These are phyloP conservation scores for Arabidopsis hybrid DNA, from an alignment of 441 rosid genomes.

Conservation along the genomic window DNA sequence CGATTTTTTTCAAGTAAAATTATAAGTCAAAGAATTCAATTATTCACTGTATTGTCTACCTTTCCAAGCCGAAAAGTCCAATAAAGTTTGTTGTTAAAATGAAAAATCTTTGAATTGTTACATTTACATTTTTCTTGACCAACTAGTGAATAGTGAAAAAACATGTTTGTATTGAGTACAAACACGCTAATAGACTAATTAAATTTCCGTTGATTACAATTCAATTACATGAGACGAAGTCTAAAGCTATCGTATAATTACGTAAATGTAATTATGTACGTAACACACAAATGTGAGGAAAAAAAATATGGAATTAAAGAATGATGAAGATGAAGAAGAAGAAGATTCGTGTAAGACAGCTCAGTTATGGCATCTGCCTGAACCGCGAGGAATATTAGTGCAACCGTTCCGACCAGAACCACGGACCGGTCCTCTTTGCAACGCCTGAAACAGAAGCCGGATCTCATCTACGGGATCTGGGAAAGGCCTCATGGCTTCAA, in stretches of 20 bases:
- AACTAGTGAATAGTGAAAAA: not conserved
- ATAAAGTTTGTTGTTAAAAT: constrained; percentile 5
- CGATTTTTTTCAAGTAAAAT: constrained; percentile 18
- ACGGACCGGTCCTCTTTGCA: constrained; percentile 40
- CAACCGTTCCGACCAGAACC: constrained; percentile 44
- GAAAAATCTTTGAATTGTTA: no score
- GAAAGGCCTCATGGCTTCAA: constrained; percentile 44
- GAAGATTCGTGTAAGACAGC: constrained; percentile 19
- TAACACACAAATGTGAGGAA: constrained; percentile 28
- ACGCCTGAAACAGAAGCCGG: constrained; percentile 33
- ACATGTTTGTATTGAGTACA: constrained; percentile 17
- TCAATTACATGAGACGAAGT: not conserved
- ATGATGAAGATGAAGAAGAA: constrained; percentile 14
- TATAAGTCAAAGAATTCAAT: constrained; percentile 29
- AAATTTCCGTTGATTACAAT: constrained; percentile 16
- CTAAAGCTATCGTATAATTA: constrained; percentile 33
- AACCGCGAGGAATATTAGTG: constrained; percentile 40
- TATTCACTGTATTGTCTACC: constrained; percentile 29
- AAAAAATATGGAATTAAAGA: constrained; percentile 25
- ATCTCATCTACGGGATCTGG: constrained; percentile 41
- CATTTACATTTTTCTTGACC: constrained; percentile 22
- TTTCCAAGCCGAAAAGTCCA: constrained; percentile 33
- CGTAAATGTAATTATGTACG: constrained; percentile 34
- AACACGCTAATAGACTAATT: not conserved
- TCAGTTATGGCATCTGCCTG: constrained; percentile 38